Evolutionary conservation across 164 flowering plant genomes (phyloP).

Genomic region (Magnolia changhungtana): DNA sequence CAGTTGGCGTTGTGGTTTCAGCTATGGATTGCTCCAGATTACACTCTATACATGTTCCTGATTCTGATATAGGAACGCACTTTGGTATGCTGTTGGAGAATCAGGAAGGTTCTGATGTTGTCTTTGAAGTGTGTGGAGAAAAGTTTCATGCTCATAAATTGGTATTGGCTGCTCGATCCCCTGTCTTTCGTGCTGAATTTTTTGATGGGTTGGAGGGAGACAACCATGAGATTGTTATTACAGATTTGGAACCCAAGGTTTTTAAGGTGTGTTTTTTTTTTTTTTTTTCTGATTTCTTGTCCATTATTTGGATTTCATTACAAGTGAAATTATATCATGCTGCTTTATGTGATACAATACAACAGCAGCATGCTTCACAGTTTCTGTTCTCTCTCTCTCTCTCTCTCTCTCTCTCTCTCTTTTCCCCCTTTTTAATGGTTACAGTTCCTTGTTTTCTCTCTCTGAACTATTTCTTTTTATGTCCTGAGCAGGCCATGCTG

Average conservation of each 20-base stretch:
- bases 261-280: constrained; percentile 65
- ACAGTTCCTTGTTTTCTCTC: not conserved
- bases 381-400: not conserved
- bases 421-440: not conserved
- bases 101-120: constrained; percentile 73
- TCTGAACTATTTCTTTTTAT: not conserved
- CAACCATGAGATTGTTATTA: constrained; percentile 39
- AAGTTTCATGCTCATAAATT: constrained; percentile 78
- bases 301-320: constrained; percentile 35
- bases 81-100: constrained; percentile 76
- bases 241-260: constrained; percentile 69
- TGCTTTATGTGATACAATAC: not conserved
- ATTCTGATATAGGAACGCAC: constrained; percentile 70
- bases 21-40: constrained; percentile 51
- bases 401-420: too few relatives aligned
- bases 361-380: not conserved
- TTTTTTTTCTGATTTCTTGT: constrained; percentile 11
- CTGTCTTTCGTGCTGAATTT: constrained; percentile 53
- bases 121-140: constrained; percentile 64
- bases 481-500: constrained; percentile 64
- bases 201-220: constrained; percentile 43
- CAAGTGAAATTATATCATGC: too few relatives aligned
- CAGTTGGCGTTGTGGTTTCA: constrained; percentile 86
- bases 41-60: constrained; percentile 60
- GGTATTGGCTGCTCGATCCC: constrained; percentile 86